phyloP scores from a whole-genome alignment of 2,329 filamentous ascomycete species.

The Capronia americana region DNA sequence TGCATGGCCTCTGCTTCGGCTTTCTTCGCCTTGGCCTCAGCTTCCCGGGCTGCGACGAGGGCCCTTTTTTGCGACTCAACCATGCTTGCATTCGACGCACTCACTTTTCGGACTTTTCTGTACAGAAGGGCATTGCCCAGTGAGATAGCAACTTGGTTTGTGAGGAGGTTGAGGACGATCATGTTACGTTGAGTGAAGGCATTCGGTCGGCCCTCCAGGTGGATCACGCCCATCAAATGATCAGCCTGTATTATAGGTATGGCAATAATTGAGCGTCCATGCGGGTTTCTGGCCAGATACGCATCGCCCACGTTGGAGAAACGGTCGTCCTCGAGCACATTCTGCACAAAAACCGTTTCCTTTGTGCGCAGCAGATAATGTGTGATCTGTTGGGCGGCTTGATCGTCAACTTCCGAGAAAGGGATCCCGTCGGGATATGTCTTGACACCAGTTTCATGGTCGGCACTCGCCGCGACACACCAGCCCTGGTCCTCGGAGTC shows the following conservation, averaged over 20 bases:
- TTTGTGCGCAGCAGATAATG: constrained; percentile 68
- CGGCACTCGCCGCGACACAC: constrained; percentile 66
- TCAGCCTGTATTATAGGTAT: constrained; percentile 68
- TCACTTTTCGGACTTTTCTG: constrained; percentile 65
- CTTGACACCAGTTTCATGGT: constrained; percentile 61
- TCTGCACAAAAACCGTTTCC: constrained; percentile 68
- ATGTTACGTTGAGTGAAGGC: constrained; percentile 67
- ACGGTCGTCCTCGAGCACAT: constrained; percentile 68
- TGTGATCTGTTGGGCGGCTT: constrained; percentile 66
- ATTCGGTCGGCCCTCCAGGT: constrained; percentile 67
- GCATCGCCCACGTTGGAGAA: constrained; percentile 66
- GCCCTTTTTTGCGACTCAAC: constrained; percentile 69
- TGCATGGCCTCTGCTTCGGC: constrained; percentile 69
- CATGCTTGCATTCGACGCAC: constrained; percentile 69
- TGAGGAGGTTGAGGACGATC: constrained; percentile 61
- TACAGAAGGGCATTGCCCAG: constrained; percentile 69
- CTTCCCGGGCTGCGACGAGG: constrained; percentile 65
- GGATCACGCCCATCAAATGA: constrained; percentile 65
- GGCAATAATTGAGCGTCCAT: constrained; percentile 66
- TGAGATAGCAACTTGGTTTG: constrained; percentile 69
- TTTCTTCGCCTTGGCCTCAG: constrained; percentile 69
- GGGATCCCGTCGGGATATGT: constrained; percentile 62
- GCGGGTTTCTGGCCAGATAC: constrained; percentile 62
- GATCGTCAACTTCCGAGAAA: constrained; percentile 63
- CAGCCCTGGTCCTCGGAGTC: constrained; percentile 66